These are phyloP conservation scores for Ophiostoma ips DNA, from an alignment of 2,329 filamentous ascomycete genomes.

Conservation along the genomic window DNA sequence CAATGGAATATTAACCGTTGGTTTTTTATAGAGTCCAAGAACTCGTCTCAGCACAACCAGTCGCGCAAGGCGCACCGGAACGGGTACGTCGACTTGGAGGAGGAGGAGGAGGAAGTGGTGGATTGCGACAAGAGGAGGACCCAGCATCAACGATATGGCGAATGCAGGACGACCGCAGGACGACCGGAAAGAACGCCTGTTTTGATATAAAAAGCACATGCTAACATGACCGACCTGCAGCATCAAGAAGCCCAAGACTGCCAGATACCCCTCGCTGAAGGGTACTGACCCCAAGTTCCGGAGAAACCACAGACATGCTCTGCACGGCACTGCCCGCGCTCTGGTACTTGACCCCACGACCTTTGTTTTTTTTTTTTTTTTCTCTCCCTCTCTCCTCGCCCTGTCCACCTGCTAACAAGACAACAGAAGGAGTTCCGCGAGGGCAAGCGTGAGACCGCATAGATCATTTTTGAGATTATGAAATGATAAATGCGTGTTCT, in stretches of 20 bases:
- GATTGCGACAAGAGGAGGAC: not conserved
- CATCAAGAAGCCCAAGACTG: slow-evolving; percentile 99
- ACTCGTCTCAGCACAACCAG: slow-evolving; percentile 99
- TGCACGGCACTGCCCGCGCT: slow-evolving; percentile 96
- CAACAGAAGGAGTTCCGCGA: slow-evolving; percentile 94
- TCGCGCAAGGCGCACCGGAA: slow-evolving; percentile 98
- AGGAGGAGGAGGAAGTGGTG: not conserved
- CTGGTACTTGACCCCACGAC: slow-evolving; percentile 49
- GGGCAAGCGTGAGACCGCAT: slow-evolving; percentile 36
- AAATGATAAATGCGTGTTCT: no score
- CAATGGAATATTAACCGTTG: slow-evolving; percentile 19
- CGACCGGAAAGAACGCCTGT: no score
- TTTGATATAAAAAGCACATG: no score
- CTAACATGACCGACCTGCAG: slow-evolving; percentile 31
- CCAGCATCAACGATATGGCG: not conserved
- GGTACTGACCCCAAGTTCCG: slow-evolving; percentile 99
- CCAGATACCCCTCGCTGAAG: slow-evolving; percentile 96
- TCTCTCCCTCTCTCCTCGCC: no score
- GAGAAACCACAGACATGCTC: slow-evolving; percentile 98
- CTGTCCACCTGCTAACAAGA: slow-evolving; percentile 16
- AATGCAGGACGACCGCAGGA: not conserved
- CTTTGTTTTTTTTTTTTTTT: no score
- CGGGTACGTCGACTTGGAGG: slow-evolving; percentile 55
- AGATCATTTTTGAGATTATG: slow-evolving; percentile 7
- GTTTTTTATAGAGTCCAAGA: slow-evolving; percentile 79